Conservation (phyloP, 768 basidiomycete species). For the Hygrophorus russula region DNA sequence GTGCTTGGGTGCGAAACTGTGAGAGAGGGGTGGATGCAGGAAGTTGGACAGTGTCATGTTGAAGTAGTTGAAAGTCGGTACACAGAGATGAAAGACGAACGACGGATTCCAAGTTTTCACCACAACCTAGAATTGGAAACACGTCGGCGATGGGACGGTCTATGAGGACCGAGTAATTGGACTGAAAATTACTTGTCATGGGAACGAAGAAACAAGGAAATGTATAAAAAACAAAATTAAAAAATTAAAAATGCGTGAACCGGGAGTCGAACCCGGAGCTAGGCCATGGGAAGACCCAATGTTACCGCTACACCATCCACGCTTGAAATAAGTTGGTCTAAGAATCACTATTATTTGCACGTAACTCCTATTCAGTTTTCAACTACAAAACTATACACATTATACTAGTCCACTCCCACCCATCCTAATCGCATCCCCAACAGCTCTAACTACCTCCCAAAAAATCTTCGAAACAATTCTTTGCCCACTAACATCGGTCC, state of each 20-base stretch:
- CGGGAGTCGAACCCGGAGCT: conserved; percentile 48
- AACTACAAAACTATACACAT: conserved; percentile 2
- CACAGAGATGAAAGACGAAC: conserved; percentile 20
- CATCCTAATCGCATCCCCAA: conserved; percentile 64
- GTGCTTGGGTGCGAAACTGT: conserved; percentile 8
- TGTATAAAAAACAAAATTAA: too few species aligned
- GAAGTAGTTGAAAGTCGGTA: conserved; percentile 16
- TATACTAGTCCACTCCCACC: conserved; percentile 65
- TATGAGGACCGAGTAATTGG: conserved; percentile 17
- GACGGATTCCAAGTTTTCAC: conserved; percentile 21
- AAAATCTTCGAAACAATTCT: conserved; percentile 31
- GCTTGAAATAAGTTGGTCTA: conserved; percentile 8
- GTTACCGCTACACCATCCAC: conserved; percentile 75
- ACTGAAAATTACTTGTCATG: conserved; percentile 18
- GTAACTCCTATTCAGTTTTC: not conserved
- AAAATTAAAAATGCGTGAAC: conserved; percentile 33
- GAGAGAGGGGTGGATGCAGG: conserved; percentile 6
- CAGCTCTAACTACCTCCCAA: conserved; percentile 37
- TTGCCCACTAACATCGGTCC: conserved; percentile 23
- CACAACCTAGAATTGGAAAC: conserved; percentile 18
- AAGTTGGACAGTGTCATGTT: conserved; percentile 15
- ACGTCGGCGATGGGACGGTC: conserved; percentile 17
- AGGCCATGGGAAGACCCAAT: conserved; percentile 77
- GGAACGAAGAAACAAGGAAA: too few species aligned
- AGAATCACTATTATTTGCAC: not conserved